A percentile compares a stretch with the other conserved stretches of the same genome.
Evolutionary conservation across 306 rosid species (phyloP).

Genomic region (Ormosia emarginata): DNA sequence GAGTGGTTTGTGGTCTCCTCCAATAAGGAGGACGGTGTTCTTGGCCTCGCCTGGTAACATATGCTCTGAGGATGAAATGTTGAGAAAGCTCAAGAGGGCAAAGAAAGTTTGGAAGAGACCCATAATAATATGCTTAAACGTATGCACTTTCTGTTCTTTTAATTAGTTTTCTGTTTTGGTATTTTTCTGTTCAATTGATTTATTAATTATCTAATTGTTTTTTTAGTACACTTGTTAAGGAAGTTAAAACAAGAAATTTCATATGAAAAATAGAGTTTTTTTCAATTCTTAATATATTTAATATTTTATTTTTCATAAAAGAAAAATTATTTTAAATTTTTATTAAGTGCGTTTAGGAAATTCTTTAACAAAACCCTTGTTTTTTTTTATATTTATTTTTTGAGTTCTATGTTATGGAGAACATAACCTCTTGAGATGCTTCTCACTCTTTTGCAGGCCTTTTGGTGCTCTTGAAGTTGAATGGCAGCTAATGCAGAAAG

Average conservation of each 20-base stretch:
- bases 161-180: background rate
- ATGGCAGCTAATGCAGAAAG: background rate
- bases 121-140: constrained; percentile 34
- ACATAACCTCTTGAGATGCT: background rate
- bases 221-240: no score
- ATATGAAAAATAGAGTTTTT: no score
- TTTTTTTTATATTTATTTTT: background rate
- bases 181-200: background rate
- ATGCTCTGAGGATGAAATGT: constrained; percentile 15
- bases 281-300: no score
- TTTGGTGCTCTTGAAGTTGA: constrained; percentile 36
- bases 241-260: no score
- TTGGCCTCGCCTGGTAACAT: constrained; percentile 38
- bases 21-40: constrained; percentile 32
- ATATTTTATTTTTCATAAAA: no score
- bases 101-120: constrained; percentile 35
- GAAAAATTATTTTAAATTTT: no score
- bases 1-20: constrained; percentile 73
- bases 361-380: no score
- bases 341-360: no score
- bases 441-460: constrained; percentile 31
- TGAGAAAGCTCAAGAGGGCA: constrained; percentile 33
- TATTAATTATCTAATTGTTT: background rate
- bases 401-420: background rate
- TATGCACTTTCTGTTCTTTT: background rate